Evolutionary conservation across 257 asterid genomes (phyloP).

Genomic region (Scutellaria minor): DNA sequence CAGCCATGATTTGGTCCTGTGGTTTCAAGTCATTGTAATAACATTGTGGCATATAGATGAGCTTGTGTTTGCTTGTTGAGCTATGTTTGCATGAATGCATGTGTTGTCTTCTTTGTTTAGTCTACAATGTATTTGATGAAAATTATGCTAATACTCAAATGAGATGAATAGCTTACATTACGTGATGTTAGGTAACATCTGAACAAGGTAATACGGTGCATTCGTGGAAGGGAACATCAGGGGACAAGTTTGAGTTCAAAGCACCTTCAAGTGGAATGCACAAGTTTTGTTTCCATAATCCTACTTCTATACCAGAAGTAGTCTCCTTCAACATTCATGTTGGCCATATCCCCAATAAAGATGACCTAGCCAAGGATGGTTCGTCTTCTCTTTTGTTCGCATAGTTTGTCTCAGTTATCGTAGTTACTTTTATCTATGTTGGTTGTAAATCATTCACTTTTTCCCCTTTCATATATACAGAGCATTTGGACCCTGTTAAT

Average conservation of each 20-base stretch:
- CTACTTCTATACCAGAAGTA: slow-evolving; percentile 66
- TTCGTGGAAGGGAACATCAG: slow-evolving; percentile 62
- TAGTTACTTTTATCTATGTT: not conserved
- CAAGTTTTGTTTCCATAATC: slow-evolving; percentile 91
- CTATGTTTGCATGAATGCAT: not conserved
- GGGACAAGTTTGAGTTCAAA: slow-evolving; percentile 84
- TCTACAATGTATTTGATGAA: not conserved
- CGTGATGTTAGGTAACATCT: slow-evolving; percentile 65
- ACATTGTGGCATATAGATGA: not conserved
- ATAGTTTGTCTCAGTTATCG: not conserved
- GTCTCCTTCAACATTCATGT: slow-evolving; percentile 86
- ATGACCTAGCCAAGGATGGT: slow-evolving; percentile 91
- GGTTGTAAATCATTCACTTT: not conserved
- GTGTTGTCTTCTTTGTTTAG: not conserved
- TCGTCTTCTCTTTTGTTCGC: slow-evolving; percentile 31
- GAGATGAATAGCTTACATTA: not conserved
- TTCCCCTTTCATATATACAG: slow-evolving; percentile 30
- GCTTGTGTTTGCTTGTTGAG: not conserved
- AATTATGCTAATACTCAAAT: not conserved
- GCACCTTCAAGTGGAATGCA: slow-evolving; percentile 81
- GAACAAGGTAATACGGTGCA: slow-evolving; percentile 61
- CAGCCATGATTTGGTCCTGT: too few species aligned
- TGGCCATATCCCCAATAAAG: slow-evolving; percentile 81
- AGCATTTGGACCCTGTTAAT: slow-evolving; percentile 84
- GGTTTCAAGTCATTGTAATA: too few species aligned